A percentile compares a stretch with the other conserved stretches of the same genome.
Conservation (phyloP, 2,329 filamentous ascomycete genomes). For the Teratosphaeria zuluensis region DNA sequence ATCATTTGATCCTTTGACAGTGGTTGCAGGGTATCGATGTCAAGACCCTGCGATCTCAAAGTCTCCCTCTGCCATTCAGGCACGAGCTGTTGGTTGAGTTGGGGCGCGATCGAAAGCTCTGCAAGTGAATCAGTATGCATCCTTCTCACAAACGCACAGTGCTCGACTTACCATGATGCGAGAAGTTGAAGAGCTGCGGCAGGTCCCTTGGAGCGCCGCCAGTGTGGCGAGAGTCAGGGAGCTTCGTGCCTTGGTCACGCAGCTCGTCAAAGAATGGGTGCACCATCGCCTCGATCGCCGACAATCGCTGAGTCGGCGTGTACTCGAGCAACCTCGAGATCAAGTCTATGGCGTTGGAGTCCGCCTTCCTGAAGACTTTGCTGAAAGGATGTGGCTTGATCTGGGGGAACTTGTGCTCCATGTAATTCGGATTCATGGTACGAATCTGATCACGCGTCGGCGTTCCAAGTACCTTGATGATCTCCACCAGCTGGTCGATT, state of each 20-base stretch:
- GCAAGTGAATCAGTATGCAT: neutral
- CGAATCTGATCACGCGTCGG: conserved; percentile 96
- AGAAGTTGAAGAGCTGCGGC: conserved; percentile 85
- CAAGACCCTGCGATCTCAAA: conserved; percentile 64
- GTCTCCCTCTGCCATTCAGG: conserved; percentile 69
- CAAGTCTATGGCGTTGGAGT: conserved; percentile 83
- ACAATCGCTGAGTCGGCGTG: conserved; percentile 88
- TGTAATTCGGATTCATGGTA: conserved; percentile 99
- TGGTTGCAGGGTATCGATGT: conserved; percentile 88
- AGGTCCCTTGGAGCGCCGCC: conserved; percentile 71
- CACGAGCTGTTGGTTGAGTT: conserved; percentile 79
- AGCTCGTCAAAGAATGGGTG: conserved; percentile 98
- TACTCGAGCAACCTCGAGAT: conserved; percentile 93
- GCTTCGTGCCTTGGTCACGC: conserved; percentile 76
- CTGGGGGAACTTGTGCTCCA: conserved; percentile 99
- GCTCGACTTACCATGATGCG: conserved; percentile 66
- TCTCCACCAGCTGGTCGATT: conserved; percentile 96
- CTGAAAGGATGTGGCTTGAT: conserved; percentile 99
- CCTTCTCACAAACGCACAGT: conserved; percentile 1
- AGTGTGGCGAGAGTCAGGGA: conserved; percentile 89
- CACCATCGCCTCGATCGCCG: conserved; percentile 91
- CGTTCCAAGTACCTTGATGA: conserved; percentile 97
- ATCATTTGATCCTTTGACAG: conserved; percentile 94
- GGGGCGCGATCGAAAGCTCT: conserved; percentile 89
- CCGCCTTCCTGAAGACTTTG: conserved; percentile 97